phyloP scores from a whole-genome alignment of 257 asterid genomes.

The Rauvolfia tetraphylla region DNA sequence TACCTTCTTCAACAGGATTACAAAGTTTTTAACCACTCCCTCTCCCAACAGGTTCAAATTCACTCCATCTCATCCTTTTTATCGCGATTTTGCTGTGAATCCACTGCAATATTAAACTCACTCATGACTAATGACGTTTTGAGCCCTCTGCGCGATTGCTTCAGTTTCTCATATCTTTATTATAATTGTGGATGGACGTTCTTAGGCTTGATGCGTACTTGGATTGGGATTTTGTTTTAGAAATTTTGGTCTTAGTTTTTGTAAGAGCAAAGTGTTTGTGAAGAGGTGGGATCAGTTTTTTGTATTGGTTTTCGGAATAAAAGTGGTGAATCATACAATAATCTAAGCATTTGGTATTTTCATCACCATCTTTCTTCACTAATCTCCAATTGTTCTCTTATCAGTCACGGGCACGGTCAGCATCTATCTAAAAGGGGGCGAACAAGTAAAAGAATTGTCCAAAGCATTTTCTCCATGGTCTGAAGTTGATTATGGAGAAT shows the following conservation, averaged over 20 bases:
- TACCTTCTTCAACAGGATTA: slow-evolving; percentile 18
- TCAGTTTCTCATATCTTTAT: not conserved
- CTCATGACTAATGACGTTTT: not conserved
- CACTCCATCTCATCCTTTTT: not conserved
- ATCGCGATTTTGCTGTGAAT: not conserved
- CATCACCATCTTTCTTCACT: not conserved
- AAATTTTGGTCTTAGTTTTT: no score
- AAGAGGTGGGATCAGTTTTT: no score
- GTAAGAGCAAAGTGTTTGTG: no score
- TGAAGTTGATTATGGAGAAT: not conserved
- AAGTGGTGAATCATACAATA: no score
- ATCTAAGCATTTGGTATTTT: not conserved
- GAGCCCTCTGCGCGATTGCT: no score
- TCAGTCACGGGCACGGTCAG: no score
- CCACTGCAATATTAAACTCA: not conserved
- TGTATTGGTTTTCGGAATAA: no score
- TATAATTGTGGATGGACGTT: not conserved
- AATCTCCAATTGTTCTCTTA: not conserved
- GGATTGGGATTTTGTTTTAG: no score
- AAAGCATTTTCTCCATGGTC: not conserved
- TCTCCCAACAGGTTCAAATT: slow-evolving; percentile 15
- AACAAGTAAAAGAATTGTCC: not conserved
- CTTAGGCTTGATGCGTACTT: not conserved
- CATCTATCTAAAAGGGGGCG: not conserved
- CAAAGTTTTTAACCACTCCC: not conserved